Evolutionary conservation across 176 grass and related monocot genomes (phyloP).

Genomic region (Oryza officinalis): DNA sequence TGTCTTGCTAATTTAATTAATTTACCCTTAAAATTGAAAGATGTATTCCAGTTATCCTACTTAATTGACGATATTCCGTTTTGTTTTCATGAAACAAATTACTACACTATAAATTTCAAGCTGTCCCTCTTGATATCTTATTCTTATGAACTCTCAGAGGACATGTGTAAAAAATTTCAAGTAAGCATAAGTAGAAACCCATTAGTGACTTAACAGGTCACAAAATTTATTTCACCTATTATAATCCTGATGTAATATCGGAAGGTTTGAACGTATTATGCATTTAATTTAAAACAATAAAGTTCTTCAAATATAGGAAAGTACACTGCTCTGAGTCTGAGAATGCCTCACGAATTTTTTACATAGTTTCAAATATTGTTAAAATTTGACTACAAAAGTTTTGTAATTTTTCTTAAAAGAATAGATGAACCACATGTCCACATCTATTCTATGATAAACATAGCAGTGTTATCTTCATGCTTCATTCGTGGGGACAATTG

Average conservation of each 20-base stretch:
- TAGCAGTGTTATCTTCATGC: background rate
- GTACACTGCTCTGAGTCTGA: background rate
- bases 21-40: background rate
- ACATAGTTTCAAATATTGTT: background rate
- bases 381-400: background rate
- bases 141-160: constrained; percentile 7
- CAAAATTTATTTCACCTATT: background rate
- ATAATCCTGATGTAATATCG: background rate
- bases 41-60: background rate
- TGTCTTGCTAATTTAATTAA: background rate
- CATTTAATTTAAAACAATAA: background rate
- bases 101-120: constrained; percentile 15
- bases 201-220: background rate
- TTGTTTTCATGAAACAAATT: constrained; percentile 17
- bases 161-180: background rate
- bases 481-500: background rate
- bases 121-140: background rate
- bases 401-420: background rate
- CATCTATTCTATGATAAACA: background rate
- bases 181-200: background rate
- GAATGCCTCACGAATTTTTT: background rate
- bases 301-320: background rate
- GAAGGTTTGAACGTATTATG: background rate
- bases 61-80: background rate
- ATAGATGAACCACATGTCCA: no score